These are phyloP conservation scores for Podaxis mareebaensis DNA, from an alignment of 768 basidiomycete species.

Conservation along the genomic window DNA sequence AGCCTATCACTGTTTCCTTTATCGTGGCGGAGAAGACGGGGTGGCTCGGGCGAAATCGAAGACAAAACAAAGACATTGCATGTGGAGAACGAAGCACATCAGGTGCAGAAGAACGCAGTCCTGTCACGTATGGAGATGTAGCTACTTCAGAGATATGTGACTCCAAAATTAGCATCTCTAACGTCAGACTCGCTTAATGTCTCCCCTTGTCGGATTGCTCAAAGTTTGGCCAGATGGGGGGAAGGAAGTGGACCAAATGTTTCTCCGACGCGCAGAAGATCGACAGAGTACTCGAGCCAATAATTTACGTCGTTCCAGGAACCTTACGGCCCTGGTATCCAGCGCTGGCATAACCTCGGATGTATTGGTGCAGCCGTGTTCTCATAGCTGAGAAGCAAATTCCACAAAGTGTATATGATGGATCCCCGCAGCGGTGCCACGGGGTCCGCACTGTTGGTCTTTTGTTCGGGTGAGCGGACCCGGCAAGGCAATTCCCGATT, in stretches of 20 bases:
- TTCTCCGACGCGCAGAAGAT: background rate
- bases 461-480: background rate
- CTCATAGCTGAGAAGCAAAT: constrained; percentile 2
- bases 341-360: background rate
- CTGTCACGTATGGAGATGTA: background rate
- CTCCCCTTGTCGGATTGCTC: background rate
- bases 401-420: background rate
- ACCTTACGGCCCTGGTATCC: background rate
- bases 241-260: background rate
- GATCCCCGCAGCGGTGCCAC: background rate
- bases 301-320: background rate
- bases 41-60: background rate
- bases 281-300: background rate
- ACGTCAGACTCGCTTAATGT: background rate
- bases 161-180: background rate
- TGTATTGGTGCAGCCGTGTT: background rate
- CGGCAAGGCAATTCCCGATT: constrained; percentile 6
- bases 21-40: constrained; percentile 57
- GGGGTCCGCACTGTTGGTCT: constrained; percentile 1
- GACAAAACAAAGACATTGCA: background rate
- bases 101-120: constrained; percentile 1
- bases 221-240: background rate
- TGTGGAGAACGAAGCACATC: background rate
- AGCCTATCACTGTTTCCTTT: constrained; percentile 55
- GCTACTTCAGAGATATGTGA: background rate